A percentile compares a stretch with the other conserved stretches of the same genome.
Evolutionary conservation across 345 rosid genomes (phyloP).

Genomic region (Eucalyptus paniculata): DNA sequence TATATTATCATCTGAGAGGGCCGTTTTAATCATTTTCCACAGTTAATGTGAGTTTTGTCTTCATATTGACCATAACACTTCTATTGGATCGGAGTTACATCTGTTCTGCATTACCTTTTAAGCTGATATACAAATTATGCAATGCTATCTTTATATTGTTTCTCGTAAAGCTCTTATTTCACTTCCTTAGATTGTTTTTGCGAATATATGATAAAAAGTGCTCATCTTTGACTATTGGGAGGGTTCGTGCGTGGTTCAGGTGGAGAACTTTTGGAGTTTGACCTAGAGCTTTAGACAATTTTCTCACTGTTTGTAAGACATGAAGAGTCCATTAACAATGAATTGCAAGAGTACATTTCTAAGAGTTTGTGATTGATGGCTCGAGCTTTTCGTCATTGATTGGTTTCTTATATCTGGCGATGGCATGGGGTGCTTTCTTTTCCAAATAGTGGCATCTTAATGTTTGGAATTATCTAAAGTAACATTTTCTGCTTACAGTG

Average conservation of each 20-base stretch:
- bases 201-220: conserved; percentile 17
- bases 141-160: background rate
- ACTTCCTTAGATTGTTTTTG: background rate
- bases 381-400: background rate
- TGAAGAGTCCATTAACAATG: background rate
- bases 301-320: background rate
- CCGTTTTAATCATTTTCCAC: background rate
- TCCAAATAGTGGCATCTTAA: background rate
- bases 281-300: background rate
- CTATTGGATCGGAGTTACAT: background rate
- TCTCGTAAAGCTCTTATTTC: background rate
- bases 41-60: background rate
- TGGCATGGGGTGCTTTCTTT: background rate
- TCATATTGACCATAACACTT: background rate
- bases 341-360: background rate
- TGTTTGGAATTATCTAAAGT: background rate
- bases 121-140: background rate
- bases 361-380: background rate
- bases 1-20: background rate
- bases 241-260: conserved; percentile 41
- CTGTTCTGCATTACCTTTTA: background rate
- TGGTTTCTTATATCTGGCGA: background rate
- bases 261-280: conserved; percentile 21
- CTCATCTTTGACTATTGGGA: conserved; percentile 40
- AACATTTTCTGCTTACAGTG: background rate